Percentiles rank a stretch among this genome's conserved stretches.
Conservation (phyloP, 2,329 filamentous ascomycete genomes). For the Beauveria australis region DNA sequence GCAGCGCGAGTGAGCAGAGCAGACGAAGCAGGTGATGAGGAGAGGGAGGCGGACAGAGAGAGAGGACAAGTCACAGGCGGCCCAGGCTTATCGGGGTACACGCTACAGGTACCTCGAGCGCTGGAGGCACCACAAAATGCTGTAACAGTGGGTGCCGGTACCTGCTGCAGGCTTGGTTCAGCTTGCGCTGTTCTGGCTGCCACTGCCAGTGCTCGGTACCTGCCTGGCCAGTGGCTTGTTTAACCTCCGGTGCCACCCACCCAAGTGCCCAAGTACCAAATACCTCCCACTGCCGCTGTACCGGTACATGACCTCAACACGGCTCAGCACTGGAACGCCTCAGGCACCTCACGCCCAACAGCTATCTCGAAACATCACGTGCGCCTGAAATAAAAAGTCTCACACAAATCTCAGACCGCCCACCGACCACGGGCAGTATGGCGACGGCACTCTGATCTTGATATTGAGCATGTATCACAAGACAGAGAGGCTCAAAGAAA, state of each 20-base stretch:
- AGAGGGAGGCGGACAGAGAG: neutral
- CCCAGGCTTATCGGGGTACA: neutral
- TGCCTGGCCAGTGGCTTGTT: neutral
- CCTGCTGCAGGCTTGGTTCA: neutral
- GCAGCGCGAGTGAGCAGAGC: neutral
- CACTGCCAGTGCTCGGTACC: neutral
- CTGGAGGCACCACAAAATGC: neutral
- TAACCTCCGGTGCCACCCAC: neutral
- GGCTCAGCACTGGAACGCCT: neutral
- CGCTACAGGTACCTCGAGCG: neutral
- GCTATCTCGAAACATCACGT: conserved; percentile 1
- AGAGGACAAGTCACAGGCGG: conserved; percentile 1
- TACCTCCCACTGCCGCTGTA: neutral
- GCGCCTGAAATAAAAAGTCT: neutral
- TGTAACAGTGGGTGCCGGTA: neutral
- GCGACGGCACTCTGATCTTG: neutral
- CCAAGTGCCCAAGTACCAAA: neutral
- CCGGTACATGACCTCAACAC: neutral
- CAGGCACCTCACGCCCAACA: neutral
- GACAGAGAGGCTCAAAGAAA: too few relatives aligned
- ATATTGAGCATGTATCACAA: neutral
- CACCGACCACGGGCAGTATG: neutral
- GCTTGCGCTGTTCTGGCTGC: neutral
- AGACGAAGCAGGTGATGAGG: neutral
- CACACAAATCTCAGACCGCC: neutral